Percentiles rank a stretch among this genome's conserved stretches.
These are phyloP conservation scores for Delonix regia DNA, from an alignment of 306 rosid species.

Conservation along the genomic window DNA sequence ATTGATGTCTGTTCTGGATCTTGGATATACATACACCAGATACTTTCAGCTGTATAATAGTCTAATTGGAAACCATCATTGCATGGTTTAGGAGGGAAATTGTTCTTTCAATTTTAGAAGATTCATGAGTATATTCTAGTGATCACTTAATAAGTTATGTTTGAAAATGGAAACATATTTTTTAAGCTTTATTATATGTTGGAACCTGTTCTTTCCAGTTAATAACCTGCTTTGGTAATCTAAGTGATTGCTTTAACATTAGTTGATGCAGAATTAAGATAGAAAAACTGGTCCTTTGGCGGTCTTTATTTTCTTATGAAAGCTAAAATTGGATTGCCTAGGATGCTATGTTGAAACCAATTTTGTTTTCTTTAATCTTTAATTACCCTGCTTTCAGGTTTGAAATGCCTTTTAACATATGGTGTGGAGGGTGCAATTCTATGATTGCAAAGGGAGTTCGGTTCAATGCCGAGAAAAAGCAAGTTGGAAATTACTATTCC, in stretches of 20 bases:
- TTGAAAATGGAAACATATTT: constrained; percentile 15
- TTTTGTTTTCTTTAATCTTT: not conserved
- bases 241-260: constrained; percentile 18
- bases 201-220: not conserved
- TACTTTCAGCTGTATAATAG: not conserved
- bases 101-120: not conserved
- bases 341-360: not conserved
- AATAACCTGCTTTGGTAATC: not conserved
- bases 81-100: not conserved
- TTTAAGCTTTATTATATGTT: not conserved
- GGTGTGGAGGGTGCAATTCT: constrained; percentile 98
- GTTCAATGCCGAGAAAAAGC: constrained; percentile 95
- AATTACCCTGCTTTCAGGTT: constrained; percentile 53
- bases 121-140: constrained; percentile 9
- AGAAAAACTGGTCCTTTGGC: not conserved
- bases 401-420: constrained; percentile 93
- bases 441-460: constrained; percentile 99
- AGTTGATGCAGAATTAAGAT: not conserved
- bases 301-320: not conserved
- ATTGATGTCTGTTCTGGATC: constrained; percentile 26
- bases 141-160: not conserved
- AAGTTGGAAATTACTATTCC: constrained; percentile 65
- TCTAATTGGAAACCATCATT: not conserved
- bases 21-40: constrained; percentile 4
- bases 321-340: not conserved